These are phyloP conservation scores for Penicillium paneum DNA, from an alignment of 2,329 filamentous ascomycete genomes.

Conservation along the genomic window DNA sequence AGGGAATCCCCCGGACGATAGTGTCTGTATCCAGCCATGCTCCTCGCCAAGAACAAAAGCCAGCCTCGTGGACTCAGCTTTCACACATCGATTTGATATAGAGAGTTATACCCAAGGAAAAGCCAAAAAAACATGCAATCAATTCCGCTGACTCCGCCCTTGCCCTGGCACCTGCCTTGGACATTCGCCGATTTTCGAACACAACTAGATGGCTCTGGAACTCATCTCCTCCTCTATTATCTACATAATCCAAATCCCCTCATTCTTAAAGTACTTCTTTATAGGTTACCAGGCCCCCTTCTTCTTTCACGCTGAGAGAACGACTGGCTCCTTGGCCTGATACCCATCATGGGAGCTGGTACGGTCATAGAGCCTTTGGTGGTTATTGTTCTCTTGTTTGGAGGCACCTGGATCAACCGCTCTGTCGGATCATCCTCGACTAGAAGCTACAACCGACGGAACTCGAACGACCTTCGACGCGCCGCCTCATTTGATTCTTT, in stretches of 20 bases:
- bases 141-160: not conserved
- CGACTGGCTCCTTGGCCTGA: not conserved
- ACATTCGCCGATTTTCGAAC: not conserved
- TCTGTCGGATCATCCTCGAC: slow-evolving; percentile 16
- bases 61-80: not conserved
- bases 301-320: not conserved
- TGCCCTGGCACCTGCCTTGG: not conserved
- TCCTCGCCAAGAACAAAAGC: not conserved
- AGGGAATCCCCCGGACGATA: too few species aligned
- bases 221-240: not conserved
- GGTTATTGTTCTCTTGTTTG: slow-evolving; percentile 58
- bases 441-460: slow-evolving; percentile 18
- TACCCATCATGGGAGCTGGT: slow-evolving; percentile 51
- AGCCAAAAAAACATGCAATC: not conserved
- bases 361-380: slow-evolving; percentile 61
- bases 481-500: slow-evolving; percentile 37
- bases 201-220: not conserved
- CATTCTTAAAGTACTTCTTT: not conserved
- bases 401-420: slow-evolving; percentile 62
- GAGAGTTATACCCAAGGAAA: not conserved
- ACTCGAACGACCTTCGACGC: slow-evolving; percentile 20
- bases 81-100: not conserved
- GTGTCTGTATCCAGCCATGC: not conserved
- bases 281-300: not conserved
- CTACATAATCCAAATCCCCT: not conserved